Conservation (phyloP, 73 alveolate genomes). For the Paramecium caudatum region DNA sequence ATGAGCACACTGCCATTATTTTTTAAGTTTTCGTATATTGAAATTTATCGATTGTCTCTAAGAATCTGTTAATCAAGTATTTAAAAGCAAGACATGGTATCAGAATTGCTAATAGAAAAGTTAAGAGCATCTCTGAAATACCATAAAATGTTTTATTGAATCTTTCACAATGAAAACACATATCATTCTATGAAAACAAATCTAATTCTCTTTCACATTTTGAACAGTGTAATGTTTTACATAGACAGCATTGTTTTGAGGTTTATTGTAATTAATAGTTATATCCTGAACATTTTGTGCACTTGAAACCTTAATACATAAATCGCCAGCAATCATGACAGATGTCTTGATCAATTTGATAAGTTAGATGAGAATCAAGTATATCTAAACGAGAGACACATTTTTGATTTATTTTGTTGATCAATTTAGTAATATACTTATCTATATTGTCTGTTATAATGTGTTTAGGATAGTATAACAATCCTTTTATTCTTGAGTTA, state of each 20-base stretch:
- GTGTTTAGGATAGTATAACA: constrained; percentile 12
- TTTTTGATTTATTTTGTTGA: too few species aligned
- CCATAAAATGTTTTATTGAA: neutral
- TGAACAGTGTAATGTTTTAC: neutral
- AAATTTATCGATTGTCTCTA: neutral
- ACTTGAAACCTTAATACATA: constrained; percentile 19
- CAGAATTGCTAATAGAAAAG: neutral
- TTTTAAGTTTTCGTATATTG: neutral
- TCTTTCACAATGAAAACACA: neutral
- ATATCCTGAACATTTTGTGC: neutral
- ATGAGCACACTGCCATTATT: neutral
- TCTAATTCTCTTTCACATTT: neutral
- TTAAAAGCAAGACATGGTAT: neutral
- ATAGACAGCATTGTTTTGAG: neutral
- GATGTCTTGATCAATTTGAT: neutral
- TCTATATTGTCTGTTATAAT: too few species aligned
- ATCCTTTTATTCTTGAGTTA: neutral
- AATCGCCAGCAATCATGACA: neutral
- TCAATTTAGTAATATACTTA: too few species aligned
- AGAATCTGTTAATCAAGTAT: neutral
- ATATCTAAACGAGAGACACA: too few species aligned
- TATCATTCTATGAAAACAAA: neutral
- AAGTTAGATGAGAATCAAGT: neutral
- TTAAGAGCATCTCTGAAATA: neutral
- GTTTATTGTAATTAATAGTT: neutral